Evolutionary conservation across 75 land plant species (phyloP).

Genomic region (Picea glauca): DNA sequence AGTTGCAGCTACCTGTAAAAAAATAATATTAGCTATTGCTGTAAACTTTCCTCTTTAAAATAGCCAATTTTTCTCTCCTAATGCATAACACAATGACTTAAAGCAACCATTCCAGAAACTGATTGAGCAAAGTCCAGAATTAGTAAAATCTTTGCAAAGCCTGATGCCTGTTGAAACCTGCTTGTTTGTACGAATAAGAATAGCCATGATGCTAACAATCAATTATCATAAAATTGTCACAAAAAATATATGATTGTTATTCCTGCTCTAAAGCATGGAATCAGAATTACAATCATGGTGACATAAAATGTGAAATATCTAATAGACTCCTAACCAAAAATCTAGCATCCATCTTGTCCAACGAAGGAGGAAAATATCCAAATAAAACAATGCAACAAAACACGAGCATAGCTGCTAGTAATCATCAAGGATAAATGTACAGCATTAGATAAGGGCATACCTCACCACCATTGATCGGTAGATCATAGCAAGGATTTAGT

Average conservation of each 20-base stretch:
- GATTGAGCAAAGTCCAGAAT: no score
- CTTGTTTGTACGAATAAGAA: not conserved
- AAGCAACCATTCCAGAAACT: no score
- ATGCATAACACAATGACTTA: no score
- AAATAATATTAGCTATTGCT: not conserved
- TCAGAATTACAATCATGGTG: not conserved
- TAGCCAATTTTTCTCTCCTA: no score
- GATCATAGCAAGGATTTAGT: no score
- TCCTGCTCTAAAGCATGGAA: not conserved
- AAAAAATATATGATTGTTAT: not conserved
- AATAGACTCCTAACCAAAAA: not conserved
- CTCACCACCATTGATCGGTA: no score
- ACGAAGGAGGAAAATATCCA: no score
- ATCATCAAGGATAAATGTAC: not conserved
- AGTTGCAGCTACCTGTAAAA: constrained; percentile 66
- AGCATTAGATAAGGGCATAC: no score
- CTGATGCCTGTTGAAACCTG: no score
- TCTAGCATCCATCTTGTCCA: not conserved
- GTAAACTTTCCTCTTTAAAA: not conserved
- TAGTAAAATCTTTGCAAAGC: no score
- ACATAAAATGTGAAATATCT: not conserved
- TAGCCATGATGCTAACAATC: not conserved
- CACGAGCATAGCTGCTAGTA: not conserved
- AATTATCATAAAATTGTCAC: not conserved
- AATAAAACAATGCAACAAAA: no score